Evolutionary conservation across 2,329 filamentous ascomycete genomes (phyloP), one percentile per base, ranked within the genome.

Genomic region (Trichoderma sp.): DNA sequence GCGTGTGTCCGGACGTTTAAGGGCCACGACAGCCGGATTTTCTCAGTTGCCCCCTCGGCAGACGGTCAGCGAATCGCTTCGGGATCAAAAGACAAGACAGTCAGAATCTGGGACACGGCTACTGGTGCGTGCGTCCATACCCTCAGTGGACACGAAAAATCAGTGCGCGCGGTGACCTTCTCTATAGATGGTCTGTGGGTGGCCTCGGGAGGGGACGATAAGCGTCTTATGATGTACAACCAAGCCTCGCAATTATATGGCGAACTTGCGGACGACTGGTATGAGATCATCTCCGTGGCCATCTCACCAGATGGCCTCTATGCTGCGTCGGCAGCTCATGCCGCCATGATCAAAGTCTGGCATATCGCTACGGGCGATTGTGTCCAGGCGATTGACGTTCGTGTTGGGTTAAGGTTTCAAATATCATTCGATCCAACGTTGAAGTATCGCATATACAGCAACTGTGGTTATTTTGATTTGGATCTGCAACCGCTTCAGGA

Each of bases 271-370:
- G 19, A 7, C 6, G 10, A 50, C 30, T 14, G 19, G 7, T 0
- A 1, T 1, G 0, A 3, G 5, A 9, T 30, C 6, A 6, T 0
- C 1, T 30, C 57, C 15, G 44, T 65, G 15, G 45, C 28, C 21
- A 52, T 62, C 14, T 67, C 65, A 21, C 21, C 17, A 3, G 56
- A 67, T 30, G 7, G 41, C 12, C 9, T 17, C 17, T 57, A 21
- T 10, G 4, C 65, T 1, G 56, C 45, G 12, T 67, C 64, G 10
- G 30, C 6, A 7, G 55, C 41, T 5, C 2, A 1, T 17, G 2
- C 39, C 28, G n/a, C 44, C 7, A 48, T 48, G 6, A 30, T 67
- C 26, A 44, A 51, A 9, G n/a, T 68, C n/a, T 68, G 67, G 67
- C n/a, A 62, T 63, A 6, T 54, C 0, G 24, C 43, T 15, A 48